Conservation (phyloP, 225 moss, liverwort and hornwort genomes). For the Physcomitrium patens region DNA sequence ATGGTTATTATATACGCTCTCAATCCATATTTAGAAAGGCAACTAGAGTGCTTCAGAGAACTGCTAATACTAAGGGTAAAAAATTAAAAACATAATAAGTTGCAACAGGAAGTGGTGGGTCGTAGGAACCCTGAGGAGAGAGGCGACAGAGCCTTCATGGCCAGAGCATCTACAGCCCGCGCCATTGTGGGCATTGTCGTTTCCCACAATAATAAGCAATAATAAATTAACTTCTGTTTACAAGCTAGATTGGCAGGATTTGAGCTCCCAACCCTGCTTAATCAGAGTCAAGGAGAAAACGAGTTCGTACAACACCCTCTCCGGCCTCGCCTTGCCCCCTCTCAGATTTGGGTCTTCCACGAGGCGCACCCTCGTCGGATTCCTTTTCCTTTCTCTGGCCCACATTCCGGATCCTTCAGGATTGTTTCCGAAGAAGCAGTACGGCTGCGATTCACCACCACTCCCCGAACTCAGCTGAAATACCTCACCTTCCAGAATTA, state of each 20-base stretch:
- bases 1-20: not conserved
- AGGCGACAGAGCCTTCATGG: slow-evolving; percentile 1
- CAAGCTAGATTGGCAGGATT: slow-evolving; percentile 23
- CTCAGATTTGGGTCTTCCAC: not conserved
- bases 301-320: not conserved
- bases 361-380: not conserved
- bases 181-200: slow-evolving; percentile 33
- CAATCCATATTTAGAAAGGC: slow-evolving; percentile 13
- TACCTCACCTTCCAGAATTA: no score
- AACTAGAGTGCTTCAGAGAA: not conserved
- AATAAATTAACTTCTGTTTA: slow-evolving; percentile 18
- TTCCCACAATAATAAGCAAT: no score
- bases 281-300: slow-evolving; percentile 15
- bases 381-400: slow-evolving; percentile 6
- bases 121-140: not conserved
- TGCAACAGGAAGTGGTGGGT: not conserved
- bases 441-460: not conserved
- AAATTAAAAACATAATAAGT: not conserved
- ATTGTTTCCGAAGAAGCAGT: not conserved
- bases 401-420: not conserved
- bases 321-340: no score
- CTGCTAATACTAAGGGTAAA: not conserved
- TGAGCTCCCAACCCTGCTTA: not conserved
- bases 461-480: no score
- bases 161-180: slow-evolving; percentile 21